A percentile compares a stretch with the other conserved stretches of the same genome.
phyloP scores from a whole-genome alignment of 2,329 filamentous ascomycete genomes.

The Hirsutella minnesotensis region DNA sequence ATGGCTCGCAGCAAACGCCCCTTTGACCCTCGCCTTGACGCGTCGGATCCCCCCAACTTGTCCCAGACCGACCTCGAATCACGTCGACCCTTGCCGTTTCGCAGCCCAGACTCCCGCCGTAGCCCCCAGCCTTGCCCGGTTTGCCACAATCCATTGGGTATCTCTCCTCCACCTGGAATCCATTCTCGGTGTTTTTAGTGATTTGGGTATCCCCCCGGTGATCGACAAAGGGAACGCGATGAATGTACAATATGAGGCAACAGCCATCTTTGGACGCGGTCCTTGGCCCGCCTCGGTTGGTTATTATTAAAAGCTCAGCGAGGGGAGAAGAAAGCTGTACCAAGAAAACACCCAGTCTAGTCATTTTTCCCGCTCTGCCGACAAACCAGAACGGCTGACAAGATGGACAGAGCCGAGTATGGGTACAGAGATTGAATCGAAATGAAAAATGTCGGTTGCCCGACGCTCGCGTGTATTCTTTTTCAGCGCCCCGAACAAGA shows the following conservation, averaged over 20 bases:
- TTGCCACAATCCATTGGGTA: conserved; percentile 5
- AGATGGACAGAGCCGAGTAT: neutral
- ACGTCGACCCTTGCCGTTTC: conserved; percentile 4
- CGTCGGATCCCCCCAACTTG: neutral
- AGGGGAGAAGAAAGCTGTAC: neutral
- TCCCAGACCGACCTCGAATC: neutral
- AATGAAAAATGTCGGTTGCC: conserved; percentile 8
- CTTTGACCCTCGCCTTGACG: neutral
- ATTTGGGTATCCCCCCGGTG: conserved; percentile 3
- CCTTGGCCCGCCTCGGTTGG: neutral
- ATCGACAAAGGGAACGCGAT: conserved; percentile 1
- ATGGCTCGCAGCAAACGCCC: conserved; percentile 1
- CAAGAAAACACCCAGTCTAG: neutral
- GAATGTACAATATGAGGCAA: neutral
- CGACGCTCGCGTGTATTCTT: conserved; percentile 8
- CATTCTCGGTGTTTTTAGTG: neutral
- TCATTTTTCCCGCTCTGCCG: neutral
- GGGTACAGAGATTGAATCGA: conserved; percentile 1
- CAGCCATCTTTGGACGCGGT: neutral
- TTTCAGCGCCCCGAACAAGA: conserved; percentile 4
- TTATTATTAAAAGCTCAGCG: neutral
- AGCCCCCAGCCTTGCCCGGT: neutral
- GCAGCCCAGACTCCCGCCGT: conserved; percentile 1
- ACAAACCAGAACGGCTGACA: neutral
- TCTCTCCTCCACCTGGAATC: conserved; percentile 3